phyloP scores from a whole-genome alignment of 345 rosid species.

The Stellera chamaejasme region DNA sequence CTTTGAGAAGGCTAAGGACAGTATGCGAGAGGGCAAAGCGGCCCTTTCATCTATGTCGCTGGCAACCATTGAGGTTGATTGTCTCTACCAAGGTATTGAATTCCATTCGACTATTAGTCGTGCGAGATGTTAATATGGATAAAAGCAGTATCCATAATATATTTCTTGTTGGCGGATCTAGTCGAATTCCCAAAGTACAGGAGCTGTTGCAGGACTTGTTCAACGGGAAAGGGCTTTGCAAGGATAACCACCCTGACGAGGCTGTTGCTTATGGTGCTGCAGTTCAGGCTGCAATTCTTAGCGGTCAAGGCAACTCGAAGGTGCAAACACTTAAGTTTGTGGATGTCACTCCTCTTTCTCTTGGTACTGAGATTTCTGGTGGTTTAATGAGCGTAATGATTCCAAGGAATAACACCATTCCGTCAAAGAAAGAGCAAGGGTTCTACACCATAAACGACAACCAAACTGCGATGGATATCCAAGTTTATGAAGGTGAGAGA shows the following conservation, averaged over 20 bases:
- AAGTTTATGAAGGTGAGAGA: conserved; percentile 71
- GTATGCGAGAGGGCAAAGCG: conserved; percentile 68
- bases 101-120: conserved; percentile 61
- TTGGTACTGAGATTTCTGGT: conserved; percentile 61
- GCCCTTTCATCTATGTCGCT: conserved; percentile 57
- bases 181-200: conserved; percentile 72
- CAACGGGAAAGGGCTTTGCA: conserved; percentile 71
- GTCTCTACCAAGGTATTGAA: conserved; percentile 59
- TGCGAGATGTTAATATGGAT: conserved; percentile 73
- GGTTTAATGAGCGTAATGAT: conserved; percentile 73
- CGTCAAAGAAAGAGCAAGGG: conserved; percentile 73
- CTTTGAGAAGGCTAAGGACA: conserved; percentile 64
- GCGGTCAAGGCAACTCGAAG: conserved; percentile 74
- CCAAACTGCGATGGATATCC: conserved; percentile 64
- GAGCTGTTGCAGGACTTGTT: conserved; percentile 56
- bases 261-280: conserved; percentile 87
- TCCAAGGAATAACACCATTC: conserved; percentile 63
- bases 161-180: conserved; percentile 61
- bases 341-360: conserved; percentile 66
- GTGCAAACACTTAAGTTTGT: conserved; percentile 60
- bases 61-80: conserved; percentile 62
- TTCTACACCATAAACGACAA: conserved; percentile 62
- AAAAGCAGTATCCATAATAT: conserved; percentile 51
- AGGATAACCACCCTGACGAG: conserved; percentile 69
- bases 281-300: conserved; percentile 70